Conservation (phyloP, 176 grass and related monocot species). For the Metroxylon sagu region DNA sequence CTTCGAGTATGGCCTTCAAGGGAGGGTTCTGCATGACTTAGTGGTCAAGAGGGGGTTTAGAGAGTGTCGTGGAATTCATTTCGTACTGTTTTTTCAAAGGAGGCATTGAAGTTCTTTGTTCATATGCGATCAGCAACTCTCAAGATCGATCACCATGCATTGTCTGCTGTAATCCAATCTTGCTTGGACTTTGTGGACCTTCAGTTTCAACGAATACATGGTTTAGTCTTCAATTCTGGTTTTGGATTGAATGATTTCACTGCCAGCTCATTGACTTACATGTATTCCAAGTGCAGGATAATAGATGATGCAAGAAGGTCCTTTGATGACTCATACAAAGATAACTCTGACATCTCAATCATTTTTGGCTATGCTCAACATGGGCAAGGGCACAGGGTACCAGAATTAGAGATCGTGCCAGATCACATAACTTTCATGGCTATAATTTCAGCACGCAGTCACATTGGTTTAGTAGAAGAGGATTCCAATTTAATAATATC, state of each 20-base stretch:
- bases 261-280: constrained; percentile 44
- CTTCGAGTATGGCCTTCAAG: constrained; percentile 11
- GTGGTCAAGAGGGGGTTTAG: constrained; percentile 30
- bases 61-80: constrained; percentile 52
- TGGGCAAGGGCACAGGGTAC: constrained; percentile 26
- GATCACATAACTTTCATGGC: constrained; percentile 55
- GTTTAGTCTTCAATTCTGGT: constrained; percentile 27
- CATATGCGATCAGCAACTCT: constrained; percentile 22
- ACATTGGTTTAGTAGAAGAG: constrained; percentile 43
- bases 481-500: constrained; percentile 36
- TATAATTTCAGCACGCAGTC: constrained; percentile 44
- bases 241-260: constrained; percentile 46
- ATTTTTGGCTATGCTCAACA: constrained; percentile 56
- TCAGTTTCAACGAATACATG: constrained; percentile 45
- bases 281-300: constrained; percentile 53
- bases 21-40: constrained; percentile 32
- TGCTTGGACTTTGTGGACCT: constrained; percentile 47
- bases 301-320: constrained; percentile 34
- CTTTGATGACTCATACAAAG: constrained; percentile 47
- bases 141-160: constrained; percentile 33
- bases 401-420: constrained; percentile 19
- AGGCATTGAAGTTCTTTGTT: constrained; percentile 48
- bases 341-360: constrained; percentile 51
- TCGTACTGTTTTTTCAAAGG: constrained; percentile 43
- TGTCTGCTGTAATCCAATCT: constrained; percentile 45